Base-by-base conservation (phyloP, 208 protist species). In the Wallacemonas sp. region DNA sequence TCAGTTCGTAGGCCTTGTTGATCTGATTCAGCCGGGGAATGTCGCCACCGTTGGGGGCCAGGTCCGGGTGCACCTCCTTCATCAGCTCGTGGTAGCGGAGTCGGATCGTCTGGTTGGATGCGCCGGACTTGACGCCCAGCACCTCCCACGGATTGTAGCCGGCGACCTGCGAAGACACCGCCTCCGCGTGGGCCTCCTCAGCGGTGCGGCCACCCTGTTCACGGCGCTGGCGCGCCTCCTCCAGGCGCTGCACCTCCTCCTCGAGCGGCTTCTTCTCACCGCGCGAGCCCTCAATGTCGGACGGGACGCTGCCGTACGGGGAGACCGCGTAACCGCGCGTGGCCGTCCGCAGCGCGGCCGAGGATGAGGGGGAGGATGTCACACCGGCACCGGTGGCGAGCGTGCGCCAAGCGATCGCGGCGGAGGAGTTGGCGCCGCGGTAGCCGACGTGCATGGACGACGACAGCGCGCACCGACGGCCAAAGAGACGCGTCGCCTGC, bases 121-220 rank as follows among this genome's bases (percentile, higher is more conserved):
- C 85, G n/a, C 88, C 87, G 0, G 86, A 66, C 72, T 87, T 84
- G 45, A 96, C 66, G 14, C 87, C 87, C 18, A 96, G 77, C 50
- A 96, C 87, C 48, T 81, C 76, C 86, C 87, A 96, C 22, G 91
- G 91, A 66, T 94, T 85, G 80, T 96, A 96, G n/a, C 79, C 86
- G 23, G 62, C 71, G 20, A 82, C 79, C 31, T 80, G 20, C 1
- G 78, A 75, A 44, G 52, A 77, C 48, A 77, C 62, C 2, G 82
- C 82, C 38, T 80, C 77, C 16, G 31, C 59, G 62, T 80, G 49
- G 25, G 77, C 76, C 66, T 78, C 69, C 59, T 79, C 70, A 0
- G 61, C 71, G 3, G 49, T 69, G 12, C 59, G 57, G n/a, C 57
- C 64, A 42, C 57, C 59, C 28, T 69, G 74, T 49, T 83, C 57